phyloP scores from a whole-genome alignment of 1,284 basidiomycete genomes.

The Microbotryum scabiosae region DNA sequence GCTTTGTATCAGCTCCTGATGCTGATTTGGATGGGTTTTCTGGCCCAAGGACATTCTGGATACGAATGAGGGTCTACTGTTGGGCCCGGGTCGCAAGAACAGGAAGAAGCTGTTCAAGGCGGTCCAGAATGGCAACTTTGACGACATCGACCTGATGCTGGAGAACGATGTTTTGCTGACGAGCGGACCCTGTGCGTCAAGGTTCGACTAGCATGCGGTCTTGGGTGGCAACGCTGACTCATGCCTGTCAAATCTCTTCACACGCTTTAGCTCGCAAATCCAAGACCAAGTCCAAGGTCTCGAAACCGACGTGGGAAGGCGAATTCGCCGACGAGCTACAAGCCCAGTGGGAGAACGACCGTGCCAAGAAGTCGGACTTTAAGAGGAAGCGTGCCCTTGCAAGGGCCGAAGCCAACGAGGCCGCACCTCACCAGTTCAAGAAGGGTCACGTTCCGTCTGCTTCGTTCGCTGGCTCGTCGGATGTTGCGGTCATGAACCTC shows the following conservation, averaged over 20 bases:
- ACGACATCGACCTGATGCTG: conserved; percentile 17
- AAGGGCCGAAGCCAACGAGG: conserved; percentile 14
- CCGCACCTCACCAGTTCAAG: conserved; percentile 17
- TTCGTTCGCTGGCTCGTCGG: not conserved
- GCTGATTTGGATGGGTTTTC: not conserved
- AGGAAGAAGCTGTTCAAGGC: conserved; percentile 31
- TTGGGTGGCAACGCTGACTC: too few relatives aligned
- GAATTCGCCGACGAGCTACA: conserved; percentile 47
- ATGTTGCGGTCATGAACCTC: conserved; percentile 46
- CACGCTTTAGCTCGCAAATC: not conserved
- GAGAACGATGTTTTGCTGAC: conserved; percentile 14
- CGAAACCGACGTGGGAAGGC: conserved; percentile 13
- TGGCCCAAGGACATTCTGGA: conserved; percentile 13
- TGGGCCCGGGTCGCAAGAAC: conserved; percentile 13
- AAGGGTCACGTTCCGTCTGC: conserved; percentile 1
- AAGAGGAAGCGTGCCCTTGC: conserved; percentile 54
- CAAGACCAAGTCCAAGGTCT: conserved; percentile 21
- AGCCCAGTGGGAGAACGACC: conserved; percentile 70
- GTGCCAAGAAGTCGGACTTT: conserved; percentile 66
- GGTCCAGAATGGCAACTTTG: conserved; percentile 22
- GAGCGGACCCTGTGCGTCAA: conserved; percentile 4
- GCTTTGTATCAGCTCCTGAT: not conserved
- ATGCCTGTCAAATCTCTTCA: too few relatives aligned
- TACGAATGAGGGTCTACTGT: conserved; percentile 18
- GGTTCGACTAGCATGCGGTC: too few relatives aligned